phyloP scores from a whole-genome alignment of 2,329 filamentous ascomycete species.

The Beauveria caledonica region DNA sequence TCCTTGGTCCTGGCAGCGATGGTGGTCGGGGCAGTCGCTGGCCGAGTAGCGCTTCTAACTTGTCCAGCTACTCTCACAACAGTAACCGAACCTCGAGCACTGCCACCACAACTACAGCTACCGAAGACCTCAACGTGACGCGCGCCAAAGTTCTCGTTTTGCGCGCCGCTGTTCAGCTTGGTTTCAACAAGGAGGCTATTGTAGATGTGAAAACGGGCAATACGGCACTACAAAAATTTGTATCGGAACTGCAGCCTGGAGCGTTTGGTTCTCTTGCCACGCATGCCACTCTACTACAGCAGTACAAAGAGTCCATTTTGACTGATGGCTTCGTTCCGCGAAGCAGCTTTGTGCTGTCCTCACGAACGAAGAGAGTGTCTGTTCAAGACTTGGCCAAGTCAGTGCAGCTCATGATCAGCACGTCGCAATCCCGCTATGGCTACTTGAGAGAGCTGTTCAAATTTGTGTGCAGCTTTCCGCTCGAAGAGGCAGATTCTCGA shows the following conservation, averaged over 20 bases:
- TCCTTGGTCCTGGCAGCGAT: conserved; percentile 63
- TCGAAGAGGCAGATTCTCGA: conserved; percentile 66
- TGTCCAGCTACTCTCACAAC: conserved; percentile 71
- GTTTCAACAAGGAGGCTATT: conserved; percentile 57
- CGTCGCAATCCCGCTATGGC: conserved; percentile 56
- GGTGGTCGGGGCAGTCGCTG: conserved; percentile 59
- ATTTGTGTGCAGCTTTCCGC: conserved; percentile 74
- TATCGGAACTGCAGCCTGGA: conserved; percentile 64
- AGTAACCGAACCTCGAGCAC: conserved; percentile 61
- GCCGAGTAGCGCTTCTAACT: conserved; percentile 72
- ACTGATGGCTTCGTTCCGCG: conserved; percentile 54
- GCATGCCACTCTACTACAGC: conserved; percentile 64
- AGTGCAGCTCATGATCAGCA: conserved; percentile 65
- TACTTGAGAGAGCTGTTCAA: conserved; percentile 79
- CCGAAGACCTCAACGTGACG: conserved; percentile 69
- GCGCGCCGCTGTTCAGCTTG: conserved; percentile 78
- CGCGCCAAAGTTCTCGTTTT: conserved; percentile 73
- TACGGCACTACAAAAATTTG: conserved; percentile 61
- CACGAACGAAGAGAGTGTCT: conserved; percentile 48
- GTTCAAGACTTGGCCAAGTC: conserved; percentile 75
- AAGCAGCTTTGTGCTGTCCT: conserved; percentile 32
- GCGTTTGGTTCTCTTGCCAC: conserved; percentile 68
- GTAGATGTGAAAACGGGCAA: conserved; percentile 36
- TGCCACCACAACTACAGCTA: conserved; percentile 58
- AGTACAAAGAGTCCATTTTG: conserved; percentile 73